phyloP scores from a whole-genome alignment of 2,329 filamentous ascomycete species.

The Beauveria medogensis region DNA sequence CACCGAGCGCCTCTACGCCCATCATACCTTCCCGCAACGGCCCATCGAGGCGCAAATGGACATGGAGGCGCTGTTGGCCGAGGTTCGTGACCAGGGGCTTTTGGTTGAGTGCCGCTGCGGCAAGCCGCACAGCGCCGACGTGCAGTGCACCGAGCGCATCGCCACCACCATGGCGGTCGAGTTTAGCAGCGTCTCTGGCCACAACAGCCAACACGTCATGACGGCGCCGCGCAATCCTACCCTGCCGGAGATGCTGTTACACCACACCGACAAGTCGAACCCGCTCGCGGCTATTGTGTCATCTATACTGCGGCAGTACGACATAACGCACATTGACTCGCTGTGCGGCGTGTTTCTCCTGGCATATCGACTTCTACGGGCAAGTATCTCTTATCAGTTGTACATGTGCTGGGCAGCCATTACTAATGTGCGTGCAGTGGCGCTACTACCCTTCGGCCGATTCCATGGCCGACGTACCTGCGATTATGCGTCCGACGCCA shows the following conservation, averaged over 20 bases:
- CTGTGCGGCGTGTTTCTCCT: constrained; percentile 19
- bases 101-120: constrained; percentile 20
- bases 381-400: constrained; percentile 1
- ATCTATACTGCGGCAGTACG: constrained; percentile 18
- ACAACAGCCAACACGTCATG: constrained; percentile 13
- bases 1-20: not conserved
- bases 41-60: not conserved
- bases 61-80: not conserved
- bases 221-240: constrained; percentile 18
- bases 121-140: constrained; percentile 17
- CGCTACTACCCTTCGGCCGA: constrained; percentile 8
- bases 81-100: not conserved
- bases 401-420: not conserved
- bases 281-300: constrained; percentile 17
- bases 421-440: constrained; percentile 8
- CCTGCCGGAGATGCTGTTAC: constrained; percentile 18
- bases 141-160: constrained; percentile 19
- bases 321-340: constrained; percentile 18
- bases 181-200: constrained; percentile 17
- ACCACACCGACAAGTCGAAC: constrained; percentile 17
- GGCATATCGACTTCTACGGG: constrained; percentile 18
- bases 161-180: constrained; percentile 20
- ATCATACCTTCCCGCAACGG: not conserved
- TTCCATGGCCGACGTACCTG: constrained; percentile 9
- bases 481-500: constrained; percentile 12